Conservation (phyloP, 2,329 filamentous ascomycete genomes). For the Coniochaeta sp. region DNA sequence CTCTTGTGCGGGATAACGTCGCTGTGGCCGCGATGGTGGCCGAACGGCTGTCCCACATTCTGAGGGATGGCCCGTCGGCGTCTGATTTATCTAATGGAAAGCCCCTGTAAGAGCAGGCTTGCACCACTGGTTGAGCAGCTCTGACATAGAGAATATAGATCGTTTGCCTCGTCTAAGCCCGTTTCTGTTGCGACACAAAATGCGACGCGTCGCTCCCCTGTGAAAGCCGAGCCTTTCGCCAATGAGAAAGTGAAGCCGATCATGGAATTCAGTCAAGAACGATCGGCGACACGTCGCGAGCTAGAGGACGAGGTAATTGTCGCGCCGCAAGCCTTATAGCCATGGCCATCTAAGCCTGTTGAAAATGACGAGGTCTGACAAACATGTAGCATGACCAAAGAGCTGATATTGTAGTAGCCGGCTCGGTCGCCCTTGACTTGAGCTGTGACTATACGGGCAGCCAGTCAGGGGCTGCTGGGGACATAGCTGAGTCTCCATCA, state of each 20-base stretch:
- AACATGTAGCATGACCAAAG: background rate
- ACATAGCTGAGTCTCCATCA: conserved; percentile 30
- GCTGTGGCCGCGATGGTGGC: conserved; percentile 46
- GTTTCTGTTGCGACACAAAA: background rate
- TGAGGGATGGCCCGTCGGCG: conserved; percentile 16
- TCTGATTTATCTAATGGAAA: background rate
- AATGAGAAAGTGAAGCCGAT: background rate
- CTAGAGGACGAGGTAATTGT: background rate
- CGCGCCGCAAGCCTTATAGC: background rate
- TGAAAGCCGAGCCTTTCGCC: background rate
- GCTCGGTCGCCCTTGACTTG: conserved; percentile 82
- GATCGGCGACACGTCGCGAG: background rate
- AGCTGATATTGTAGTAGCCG: conserved; percentile 71
- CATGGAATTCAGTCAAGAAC: background rate
- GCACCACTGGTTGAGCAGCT: background rate
- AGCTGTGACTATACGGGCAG: conserved; percentile 63
- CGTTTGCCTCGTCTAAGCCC: background rate
- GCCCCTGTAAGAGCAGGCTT: background rate
- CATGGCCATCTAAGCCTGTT: background rate
- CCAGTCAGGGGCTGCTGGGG: conserved; percentile 12
- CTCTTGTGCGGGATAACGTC: conserved; percentile 47
- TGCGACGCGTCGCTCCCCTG: background rate
- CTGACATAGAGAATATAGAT: background rate
- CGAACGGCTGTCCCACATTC: conserved; percentile 40
- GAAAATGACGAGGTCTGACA: background rate